Conservation (phyloP, 345 rosid species). For the Nasturtium officinale region DNA sequence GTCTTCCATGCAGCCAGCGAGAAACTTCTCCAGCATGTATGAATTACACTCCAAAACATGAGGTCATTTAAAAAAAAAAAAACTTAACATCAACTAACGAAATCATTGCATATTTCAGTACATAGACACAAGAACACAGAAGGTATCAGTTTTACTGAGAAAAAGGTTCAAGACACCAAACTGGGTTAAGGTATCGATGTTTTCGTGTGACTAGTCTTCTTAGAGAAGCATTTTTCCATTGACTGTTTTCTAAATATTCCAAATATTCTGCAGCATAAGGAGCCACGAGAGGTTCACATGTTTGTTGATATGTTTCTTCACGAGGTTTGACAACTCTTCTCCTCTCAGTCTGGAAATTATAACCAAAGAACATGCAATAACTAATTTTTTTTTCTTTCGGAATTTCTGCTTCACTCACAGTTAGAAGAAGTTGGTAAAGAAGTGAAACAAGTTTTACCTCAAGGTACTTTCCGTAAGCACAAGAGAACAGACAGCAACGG, state of each 20-base stretch:
- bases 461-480: constrained; percentile 75
- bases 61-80: constrained; percentile 3
- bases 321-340: constrained; percentile 61
- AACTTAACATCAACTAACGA: constrained; percentile 23
- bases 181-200: constrained; percentile 83
- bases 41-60: constrained; percentile 30
- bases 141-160: constrained; percentile 79
- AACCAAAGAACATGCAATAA: constrained; percentile 13
- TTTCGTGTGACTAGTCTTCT: constrained; percentile 20
- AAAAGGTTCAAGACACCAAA: constrained; percentile 95
- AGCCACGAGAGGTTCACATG: constrained; percentile 99
- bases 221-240: constrained; percentile 20
- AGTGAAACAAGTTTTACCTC: constrained; percentile 86
- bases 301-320: constrained; percentile 88
- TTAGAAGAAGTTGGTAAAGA: constrained; percentile 71
- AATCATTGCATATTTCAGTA: constrained; percentile 55
- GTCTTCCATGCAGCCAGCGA: constrained; percentile 79
- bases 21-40: constrained; percentile 85
- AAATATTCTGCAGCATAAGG: constrained; percentile 82
- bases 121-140: constrained; percentile 74
- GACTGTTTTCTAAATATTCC: constrained; percentile 34
- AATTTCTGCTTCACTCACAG: constrained; percentile 42
- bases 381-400: background rate
- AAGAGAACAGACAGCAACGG: constrained; percentile 92
- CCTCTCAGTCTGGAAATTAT: constrained; percentile 11